Conservation (phyloP, 2,329 filamentous ascomycete genomes). For the Neonectria punicea region DNA sequence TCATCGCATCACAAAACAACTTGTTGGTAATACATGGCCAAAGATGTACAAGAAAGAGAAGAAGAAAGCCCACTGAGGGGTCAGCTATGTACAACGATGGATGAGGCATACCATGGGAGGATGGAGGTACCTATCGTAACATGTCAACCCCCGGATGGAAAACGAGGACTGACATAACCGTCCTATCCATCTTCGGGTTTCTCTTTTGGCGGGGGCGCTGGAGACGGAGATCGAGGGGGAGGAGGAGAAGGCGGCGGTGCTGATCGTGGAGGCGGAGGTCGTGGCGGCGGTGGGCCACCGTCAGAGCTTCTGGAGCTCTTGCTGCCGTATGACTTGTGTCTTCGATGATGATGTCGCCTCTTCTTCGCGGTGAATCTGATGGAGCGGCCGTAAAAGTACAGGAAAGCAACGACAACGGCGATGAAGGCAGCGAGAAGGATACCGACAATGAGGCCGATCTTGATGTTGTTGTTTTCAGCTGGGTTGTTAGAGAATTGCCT, state of each 20-base stretch:
- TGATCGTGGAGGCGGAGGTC: conserved; percentile 15
- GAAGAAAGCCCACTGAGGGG: neutral
- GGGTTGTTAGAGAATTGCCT: conserved; percentile 43
- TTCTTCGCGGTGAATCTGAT: conserved; percentile 48
- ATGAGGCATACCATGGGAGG: neutral
- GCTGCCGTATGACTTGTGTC: conserved; percentile 43
- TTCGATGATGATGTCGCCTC: conserved; percentile 33
- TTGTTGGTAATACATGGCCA: conserved; percentile 24
- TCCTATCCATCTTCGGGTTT: conserved; percentile 30
- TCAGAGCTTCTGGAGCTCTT: conserved; percentile 49
- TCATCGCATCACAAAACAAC: conserved; percentile 1
- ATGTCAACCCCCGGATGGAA: conserved; percentile 6
- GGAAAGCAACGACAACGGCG: conserved; percentile 49
- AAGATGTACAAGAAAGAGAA: conserved; percentile 25
- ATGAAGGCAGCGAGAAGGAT: conserved; percentile 55
- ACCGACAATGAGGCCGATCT: conserved; percentile 56
- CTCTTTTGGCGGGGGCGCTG: conserved; percentile 10
- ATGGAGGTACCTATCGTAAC: conserved; percentile 1
- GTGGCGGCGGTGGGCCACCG: conserved; percentile 28
- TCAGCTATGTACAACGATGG: conserved; percentile 8
- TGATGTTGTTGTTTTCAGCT: conserved; percentile 50
- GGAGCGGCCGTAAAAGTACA: conserved; percentile 53
- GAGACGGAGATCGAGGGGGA: conserved; percentile 17
- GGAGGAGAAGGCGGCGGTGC: conserved; percentile 19
- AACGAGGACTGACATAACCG: neutral